A percentile compares a stretch with the other conserved stretches of the same genome.
Conservation (phyloP, 768 basidiomycete species). For the Tylopilus rubrobrunneus region DNA sequence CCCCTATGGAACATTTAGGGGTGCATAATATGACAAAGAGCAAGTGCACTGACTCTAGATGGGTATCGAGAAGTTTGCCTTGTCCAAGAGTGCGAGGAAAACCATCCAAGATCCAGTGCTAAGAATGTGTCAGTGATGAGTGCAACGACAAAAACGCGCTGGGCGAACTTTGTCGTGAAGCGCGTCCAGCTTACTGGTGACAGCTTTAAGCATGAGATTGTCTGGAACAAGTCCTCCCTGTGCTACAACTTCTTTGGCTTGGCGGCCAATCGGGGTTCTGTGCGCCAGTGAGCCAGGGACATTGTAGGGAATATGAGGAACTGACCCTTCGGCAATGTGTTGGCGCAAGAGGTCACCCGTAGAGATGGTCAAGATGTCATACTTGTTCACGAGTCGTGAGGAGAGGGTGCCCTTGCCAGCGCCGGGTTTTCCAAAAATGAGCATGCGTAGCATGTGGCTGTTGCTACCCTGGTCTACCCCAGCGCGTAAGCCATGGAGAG, state of each 20-base stretch:
- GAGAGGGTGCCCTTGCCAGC: conserved; percentile 85
- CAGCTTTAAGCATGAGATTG: conserved; percentile 73
- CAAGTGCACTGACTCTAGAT: conserved; percentile 53
- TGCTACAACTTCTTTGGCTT: conserved; percentile 78
- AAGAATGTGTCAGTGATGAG: not conserved
- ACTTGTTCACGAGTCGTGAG: conserved; percentile 70
- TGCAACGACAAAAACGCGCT: not conserved
- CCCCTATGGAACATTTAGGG: conserved; percentile 38
- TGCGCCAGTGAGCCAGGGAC: conserved; percentile 1
- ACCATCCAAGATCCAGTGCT: conserved; percentile 93
- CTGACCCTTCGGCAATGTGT: conserved; percentile 62
- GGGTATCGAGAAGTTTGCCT: conserved; percentile 70
- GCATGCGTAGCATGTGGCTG: conserved; percentile 39
- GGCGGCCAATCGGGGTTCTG: conserved; percentile 65
- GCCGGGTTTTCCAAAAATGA: conserved; percentile 61
- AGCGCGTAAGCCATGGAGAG: conserved; percentile 41
- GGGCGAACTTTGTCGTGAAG: conserved; percentile 61
- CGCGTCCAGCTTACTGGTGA: conserved; percentile 65
- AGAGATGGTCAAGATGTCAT: conserved; percentile 72
- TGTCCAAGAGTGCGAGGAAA: conserved; percentile 90
- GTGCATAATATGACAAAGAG: not conserved
- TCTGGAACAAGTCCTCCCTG: conserved; percentile 75
- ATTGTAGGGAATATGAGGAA: not conserved
- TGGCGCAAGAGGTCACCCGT: conserved; percentile 84
- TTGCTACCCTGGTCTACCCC: conserved; percentile 23